phyloP scores from a whole-genome alignment of 345 rosid species.

The Carallia brachiata region DNA sequence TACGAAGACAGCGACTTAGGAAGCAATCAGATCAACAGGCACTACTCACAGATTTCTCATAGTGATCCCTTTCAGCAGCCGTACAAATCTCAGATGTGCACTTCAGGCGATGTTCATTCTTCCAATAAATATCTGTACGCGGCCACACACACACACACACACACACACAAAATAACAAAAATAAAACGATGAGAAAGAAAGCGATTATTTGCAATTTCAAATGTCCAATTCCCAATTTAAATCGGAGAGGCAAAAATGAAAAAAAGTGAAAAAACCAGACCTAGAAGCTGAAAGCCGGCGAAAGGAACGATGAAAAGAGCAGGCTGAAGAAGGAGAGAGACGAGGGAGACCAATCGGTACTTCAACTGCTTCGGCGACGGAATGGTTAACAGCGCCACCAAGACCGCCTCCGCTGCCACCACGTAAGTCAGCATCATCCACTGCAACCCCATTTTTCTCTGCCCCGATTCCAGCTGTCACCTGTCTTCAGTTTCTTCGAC shows the following conservation, averaged over 20 bases:
- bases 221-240: too few species aligned
- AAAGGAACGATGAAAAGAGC: conserved; percentile 74
- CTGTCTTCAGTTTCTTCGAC: background rate
- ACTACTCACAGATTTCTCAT: conserved; percentile 73
- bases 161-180: background rate
- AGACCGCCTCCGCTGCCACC: conserved; percentile 70
- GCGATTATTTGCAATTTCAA: too few species aligned
- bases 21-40: background rate
- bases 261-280: conserved; percentile 18
- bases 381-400: conserved; percentile 58
- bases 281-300: conserved; percentile 75
- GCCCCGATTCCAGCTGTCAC: background rate
- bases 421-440: conserved; percentile 77
- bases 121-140: conserved; percentile 74
- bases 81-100: conserved; percentile 81
- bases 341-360: conserved; percentile 59
- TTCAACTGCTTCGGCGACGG: conserved; percentile 73
- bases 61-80: conserved; percentile 79
- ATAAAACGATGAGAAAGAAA: too few species aligned
- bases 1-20: too few species aligned
- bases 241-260: background rate
- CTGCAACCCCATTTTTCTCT: conserved; percentile 68
- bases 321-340: conserved; percentile 69
- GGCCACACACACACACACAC: background rate
- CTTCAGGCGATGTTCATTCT: conserved; percentile 75